Evolutionary conservation across 2,329 filamentous ascomycete species (phyloP), one percentile per base, ranked within the genome.

Genomic region (Triangularia setosa): DNA sequence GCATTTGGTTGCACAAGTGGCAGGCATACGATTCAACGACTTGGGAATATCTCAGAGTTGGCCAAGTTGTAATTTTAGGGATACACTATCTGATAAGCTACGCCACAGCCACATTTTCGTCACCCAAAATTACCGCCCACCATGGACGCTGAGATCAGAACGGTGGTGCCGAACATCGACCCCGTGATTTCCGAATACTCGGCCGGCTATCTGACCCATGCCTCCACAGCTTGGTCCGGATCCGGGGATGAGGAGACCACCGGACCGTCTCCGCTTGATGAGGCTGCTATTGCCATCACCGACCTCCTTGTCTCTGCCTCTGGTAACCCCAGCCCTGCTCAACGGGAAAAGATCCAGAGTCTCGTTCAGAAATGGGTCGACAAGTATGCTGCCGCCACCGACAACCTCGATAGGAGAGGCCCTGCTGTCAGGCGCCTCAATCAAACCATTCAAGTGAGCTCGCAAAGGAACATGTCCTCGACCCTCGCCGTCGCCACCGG

Each of bases 401-500:
- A 87, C 58, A 66, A 59, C 64, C 86, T 92, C 76, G 83, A 84
- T 60, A 87, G 89, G 73, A 86, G 89, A 71, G 91, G 91, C 9
- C 90, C 92, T 21, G 86, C 87, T 7, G 91, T 94, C 65, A 92
- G 84, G 78, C 90, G 92, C 72, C 87, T 99, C 21, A 95, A 98
- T 73, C 93, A 98, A 78, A 91, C 93, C 66, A 92, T 97, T 77
- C 92, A 97, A 78, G 94, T 99, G 73, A 92, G 92, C 76, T 89
- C 93, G 25, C 92, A 97, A 79, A 87, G 92, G 69, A 97, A 97
- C 78, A 94, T 99, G 80, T 99, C 95, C 30, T 96, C 95, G 5
- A 99, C 95, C 2, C 80, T 99, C 70, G 94, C 93, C 23, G 87
- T 99, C 59, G 87, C 93, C 7, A 90, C 90, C 61, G 91, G 88